phyloP scores from a whole-genome alignment of 2,329 filamentous ascomycete genomes.

The Chaetothyriales sp. region DNA sequence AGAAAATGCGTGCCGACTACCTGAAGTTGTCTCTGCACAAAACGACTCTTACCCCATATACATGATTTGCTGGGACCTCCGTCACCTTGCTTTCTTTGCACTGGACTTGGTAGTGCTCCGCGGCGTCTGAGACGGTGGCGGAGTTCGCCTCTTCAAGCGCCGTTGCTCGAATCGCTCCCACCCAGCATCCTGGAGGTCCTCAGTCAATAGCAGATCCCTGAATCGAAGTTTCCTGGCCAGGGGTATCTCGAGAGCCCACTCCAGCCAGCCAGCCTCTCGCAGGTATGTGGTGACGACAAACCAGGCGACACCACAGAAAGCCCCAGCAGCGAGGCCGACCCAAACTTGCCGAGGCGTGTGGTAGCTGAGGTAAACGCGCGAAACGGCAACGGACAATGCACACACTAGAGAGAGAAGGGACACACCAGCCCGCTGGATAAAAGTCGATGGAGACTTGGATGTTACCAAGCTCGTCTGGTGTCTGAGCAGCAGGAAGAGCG shows the following conservation, averaged over 20 bases:
- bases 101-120: neutral
- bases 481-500: conserved; percentile 69
- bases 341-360: conserved; percentile 78
- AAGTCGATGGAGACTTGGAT: conserved; percentile 25
- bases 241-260: conserved; percentile 54
- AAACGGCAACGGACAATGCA: conserved; percentile 59
- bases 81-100: neutral
- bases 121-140: neutral
- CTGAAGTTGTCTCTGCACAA: neutral
- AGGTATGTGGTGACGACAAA: conserved; percentile 55
- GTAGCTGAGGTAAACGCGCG: conserved; percentile 80
- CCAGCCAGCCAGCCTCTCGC: conserved; percentile 52
- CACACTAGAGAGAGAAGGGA: conserved; percentile 43
- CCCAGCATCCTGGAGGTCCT: conserved; percentile 78
- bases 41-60: neutral
- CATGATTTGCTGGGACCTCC: neutral
- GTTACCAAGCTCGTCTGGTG: conserved; percentile 31
- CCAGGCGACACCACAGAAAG: conserved; percentile 59
- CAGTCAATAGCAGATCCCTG: conserved; percentile 69
- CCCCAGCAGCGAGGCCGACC: conserved; percentile 60
- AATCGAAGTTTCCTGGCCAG: conserved; percentile 53
- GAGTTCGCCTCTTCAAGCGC: neutral
- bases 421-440: conserved; percentile 43
- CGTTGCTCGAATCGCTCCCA: conserved; percentile 57
- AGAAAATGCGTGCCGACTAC: neutral